These are phyloP conservation scores for Neurospora sp. DNA, from an alignment of 495 filamentous ascomycete species.

Conservation along the genomic window DNA sequence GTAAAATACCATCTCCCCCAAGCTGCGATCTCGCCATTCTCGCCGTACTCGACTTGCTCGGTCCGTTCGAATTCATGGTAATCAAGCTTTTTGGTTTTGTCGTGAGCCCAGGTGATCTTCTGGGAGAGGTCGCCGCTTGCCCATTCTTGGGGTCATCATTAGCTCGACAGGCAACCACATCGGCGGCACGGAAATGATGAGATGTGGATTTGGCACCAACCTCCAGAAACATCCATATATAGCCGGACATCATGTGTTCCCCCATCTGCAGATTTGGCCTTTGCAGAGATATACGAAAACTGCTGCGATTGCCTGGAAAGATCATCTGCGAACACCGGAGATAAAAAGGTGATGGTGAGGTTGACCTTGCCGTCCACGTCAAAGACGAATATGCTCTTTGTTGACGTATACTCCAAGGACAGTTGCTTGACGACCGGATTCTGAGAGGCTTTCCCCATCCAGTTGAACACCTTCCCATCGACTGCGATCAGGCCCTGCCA, in stretches of 20 bases:
- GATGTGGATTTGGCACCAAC: slow-evolving; percentile 49
- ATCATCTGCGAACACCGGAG: slow-evolving; percentile 80
- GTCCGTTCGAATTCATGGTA: slow-evolving; percentile 49
- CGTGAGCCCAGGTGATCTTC: slow-evolving; percentile 30
- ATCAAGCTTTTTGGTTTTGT: slow-evolving; percentile 24
- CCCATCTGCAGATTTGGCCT: slow-evolving; percentile 44
- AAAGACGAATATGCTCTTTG: slow-evolving; percentile 78
- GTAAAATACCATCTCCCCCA: slow-evolving; percentile 79
- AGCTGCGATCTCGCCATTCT: slow-evolving; percentile 62
- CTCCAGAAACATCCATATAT: slow-evolving; percentile 80
- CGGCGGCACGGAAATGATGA: slow-evolving; percentile 35
- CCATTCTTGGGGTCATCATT: slow-evolving; percentile 26
- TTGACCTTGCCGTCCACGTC: slow-evolving; percentile 52
- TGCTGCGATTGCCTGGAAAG: slow-evolving; percentile 77
- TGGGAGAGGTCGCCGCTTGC: slow-evolving; percentile 31
- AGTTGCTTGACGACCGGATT: slow-evolving; percentile 30
- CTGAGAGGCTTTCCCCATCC: slow-evolving; percentile 54
- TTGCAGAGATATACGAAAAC: slow-evolving; percentile 72
- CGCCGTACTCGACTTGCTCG: slow-evolving; percentile 56
- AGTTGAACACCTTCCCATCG: slow-evolving; percentile 45
- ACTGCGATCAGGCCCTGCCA: slow-evolving; percentile 59
- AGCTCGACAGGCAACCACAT: slow-evolving; percentile 12
- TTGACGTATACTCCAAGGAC: slow-evolving; percentile 70
- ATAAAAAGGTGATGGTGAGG: slow-evolving; percentile 73
- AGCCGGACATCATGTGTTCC: slow-evolving; percentile 59